Conservation (phyloP, 768 basidiomycete species). For the Russula virescens region DNA sequence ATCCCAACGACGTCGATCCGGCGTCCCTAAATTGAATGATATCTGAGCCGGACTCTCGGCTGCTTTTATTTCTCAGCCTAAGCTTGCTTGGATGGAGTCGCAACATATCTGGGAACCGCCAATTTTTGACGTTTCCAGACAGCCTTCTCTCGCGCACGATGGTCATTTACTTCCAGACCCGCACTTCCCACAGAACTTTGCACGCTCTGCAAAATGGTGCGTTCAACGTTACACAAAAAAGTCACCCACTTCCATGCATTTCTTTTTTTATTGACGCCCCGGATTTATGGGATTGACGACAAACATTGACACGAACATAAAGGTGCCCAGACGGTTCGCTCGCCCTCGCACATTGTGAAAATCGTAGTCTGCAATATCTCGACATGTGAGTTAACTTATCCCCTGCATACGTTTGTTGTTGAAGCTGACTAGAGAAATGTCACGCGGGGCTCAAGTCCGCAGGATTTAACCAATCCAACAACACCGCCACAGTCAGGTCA, state of each 20-base stretch:
- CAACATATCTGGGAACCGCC: constrained; percentile 21
- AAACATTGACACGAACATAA: not conserved
- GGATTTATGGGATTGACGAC: not conserved
- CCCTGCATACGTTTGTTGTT: not conserved
- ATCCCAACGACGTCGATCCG: not conserved
- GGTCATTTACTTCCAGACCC: constrained; percentile 10
- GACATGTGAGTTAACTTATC: constrained; percentile 37
- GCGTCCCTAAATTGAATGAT: not conserved
- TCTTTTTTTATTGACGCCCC: not conserved
- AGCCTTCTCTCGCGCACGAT: constrained; percentile 7
- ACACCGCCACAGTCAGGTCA: constrained; percentile 8
- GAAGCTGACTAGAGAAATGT: not conserved
- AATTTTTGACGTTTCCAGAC: constrained; percentile 11
- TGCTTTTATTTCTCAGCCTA: not conserved
- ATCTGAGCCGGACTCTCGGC: not conserved
- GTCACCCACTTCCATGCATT: not conserved
- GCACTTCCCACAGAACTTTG: constrained; percentile 20
- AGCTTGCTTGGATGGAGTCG: not conserved
- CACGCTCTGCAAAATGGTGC: constrained; percentile 24
- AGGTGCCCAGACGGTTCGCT: constrained; percentile 77
- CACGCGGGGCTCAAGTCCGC: not conserved
- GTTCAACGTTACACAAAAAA: not conserved
- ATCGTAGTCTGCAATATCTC: constrained; percentile 55
- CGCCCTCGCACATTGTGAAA: constrained; percentile 65
- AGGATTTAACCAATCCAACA: constrained; percentile 3